A percentile compares a stretch with the other conserved stretches of the same genome.
Conservation (phyloP, 768 basidiomycete species). For the Chlorophyllum brunneum region DNA sequence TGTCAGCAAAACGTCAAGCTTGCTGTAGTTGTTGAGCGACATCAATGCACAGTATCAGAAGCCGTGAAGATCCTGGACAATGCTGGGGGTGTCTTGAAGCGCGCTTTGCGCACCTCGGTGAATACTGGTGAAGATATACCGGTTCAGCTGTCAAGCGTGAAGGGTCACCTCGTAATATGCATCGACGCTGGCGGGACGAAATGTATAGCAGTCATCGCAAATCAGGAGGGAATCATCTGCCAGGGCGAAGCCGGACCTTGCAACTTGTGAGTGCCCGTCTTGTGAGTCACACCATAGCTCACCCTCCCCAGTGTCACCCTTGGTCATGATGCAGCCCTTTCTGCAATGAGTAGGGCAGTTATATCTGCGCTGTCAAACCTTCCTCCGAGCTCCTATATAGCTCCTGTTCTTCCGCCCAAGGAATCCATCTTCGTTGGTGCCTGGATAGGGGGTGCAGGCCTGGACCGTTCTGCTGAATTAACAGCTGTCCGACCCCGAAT, state of each 20-base stretch:
- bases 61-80: conserved; percentile 16
- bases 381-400: neutral
- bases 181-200: conserved; percentile 26
- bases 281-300: neutral
- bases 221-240: conserved; percentile 17
- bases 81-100: conserved; percentile 20
- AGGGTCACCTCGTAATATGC: conserved; percentile 17
- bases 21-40: conserved; percentile 25
- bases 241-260: conserved; percentile 23
- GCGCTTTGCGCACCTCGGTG: conserved; percentile 14
- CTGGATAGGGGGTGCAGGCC: conserved; percentile 25
- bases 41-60: conserved; percentile 17
- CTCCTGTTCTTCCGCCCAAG: neutral
- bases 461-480: conserved; percentile 21
- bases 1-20: conserved; percentile 29
- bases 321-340: conserved; percentile 22
- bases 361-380: conserved; percentile 13
- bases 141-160: neutral
- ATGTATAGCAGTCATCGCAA: conserved; percentile 21
- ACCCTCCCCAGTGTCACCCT: conserved; percentile 19
- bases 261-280: conserved; percentile 22
- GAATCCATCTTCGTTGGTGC: conserved; percentile 18
- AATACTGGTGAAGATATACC: neutral
- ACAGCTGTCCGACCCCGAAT: conserved; percentile 15
- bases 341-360: conserved; percentile 16